Percentiles rank a stretch among this genome's conserved stretches.
phyloP scores from a whole-genome alignment of 106 monocot genomes.

The Platanthera zijinensis region DNA sequence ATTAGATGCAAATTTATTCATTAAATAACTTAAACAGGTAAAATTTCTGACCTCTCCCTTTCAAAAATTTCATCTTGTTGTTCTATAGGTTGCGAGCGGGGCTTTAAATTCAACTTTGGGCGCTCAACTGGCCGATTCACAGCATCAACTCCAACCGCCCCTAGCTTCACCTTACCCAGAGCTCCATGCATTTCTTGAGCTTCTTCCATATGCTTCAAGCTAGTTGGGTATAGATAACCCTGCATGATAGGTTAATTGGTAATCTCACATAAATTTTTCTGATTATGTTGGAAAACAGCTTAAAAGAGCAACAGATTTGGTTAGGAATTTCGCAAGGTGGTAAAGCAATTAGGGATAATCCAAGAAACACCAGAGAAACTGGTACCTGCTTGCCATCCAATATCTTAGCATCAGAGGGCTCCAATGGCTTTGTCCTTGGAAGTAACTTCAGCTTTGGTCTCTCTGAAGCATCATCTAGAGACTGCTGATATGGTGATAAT shows the following conservation, averaged over 20 bases:
- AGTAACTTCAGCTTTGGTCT: conserved; percentile 57
- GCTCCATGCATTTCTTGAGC: conserved; percentile 21
- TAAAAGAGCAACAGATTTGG: neutral
- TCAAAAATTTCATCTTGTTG: conserved; percentile 33
- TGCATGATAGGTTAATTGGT: conserved; percentile 10
- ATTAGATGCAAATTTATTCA: neutral
- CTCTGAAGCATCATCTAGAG: conserved; percentile 21
- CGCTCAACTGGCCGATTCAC: conserved; percentile 32
- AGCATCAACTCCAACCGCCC: conserved; percentile 24
- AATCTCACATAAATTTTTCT: neutral
- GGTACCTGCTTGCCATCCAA: conserved; percentile 19
- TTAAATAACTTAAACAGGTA: neutral
- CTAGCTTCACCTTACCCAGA: conserved; percentile 17
- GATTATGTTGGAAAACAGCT: neutral
- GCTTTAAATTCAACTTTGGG: conserved; percentile 59
- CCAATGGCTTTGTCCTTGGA: conserved; percentile 41
- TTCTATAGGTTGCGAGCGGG: conserved; percentile 35
- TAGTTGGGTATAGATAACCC: conserved; percentile 8
- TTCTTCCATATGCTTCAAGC: conserved; percentile 10
- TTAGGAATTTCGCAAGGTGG: neutral
- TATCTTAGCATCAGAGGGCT: conserved; percentile 13
- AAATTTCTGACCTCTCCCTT: conserved; percentile 35
- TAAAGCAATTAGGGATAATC: neutral
- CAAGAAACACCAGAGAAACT: neutral
- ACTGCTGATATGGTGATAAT: conserved; percentile 13